Evolutionary conservation across 805 yeast species (phyloP), one percentile per base, ranked within the genome.

Genomic region (Metschnikowia arizonensis): DNA sequence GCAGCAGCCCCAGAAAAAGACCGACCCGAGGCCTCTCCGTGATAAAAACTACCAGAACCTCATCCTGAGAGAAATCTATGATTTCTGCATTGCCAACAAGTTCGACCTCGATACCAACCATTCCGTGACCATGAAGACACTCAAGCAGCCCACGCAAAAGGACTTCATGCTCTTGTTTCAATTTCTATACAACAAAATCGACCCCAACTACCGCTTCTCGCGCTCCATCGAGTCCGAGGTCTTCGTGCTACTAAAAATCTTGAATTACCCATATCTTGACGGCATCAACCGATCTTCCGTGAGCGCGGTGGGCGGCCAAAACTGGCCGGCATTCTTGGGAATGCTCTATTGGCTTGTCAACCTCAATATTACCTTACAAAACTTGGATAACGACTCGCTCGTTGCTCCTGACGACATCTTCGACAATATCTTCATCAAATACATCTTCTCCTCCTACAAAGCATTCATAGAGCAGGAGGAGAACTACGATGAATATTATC

Each of bases 261-360:
- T 88, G 49, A 78, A 78, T 40, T 89, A 89, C 56, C 97, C 97
- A 1, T 88, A 83, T 60, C 63, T 88, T 47, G 95, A 85, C 33
- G 71, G 86, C 0, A 81, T 90, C 32, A 86, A 84, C 62, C 83
- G 89, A 57, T 83, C 93, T 1, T 95, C 88, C 59, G 82, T 89
- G 31, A 80, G 89, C 31, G 96, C 96, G 0, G 96, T 88, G 10
- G 96, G 96, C 5, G 95, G 96, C 2, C 81, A 84, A 40, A 82
- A 81, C 53, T 89, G 97, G 97, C 88, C 87, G 10, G 76, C 77
- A 6, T 86, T 88, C 52, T 62, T 89, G 33, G 96, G 93, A 1
- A 79, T 90, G 77, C 66, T 89, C 18, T 82, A 84, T 60, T 89
- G 97, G 97, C 61, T 89, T 36, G 80, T 84, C 4, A 79, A 79